Conservation (phyloP, 441 rosid species). For the Populus trichocarpa region DNA sequence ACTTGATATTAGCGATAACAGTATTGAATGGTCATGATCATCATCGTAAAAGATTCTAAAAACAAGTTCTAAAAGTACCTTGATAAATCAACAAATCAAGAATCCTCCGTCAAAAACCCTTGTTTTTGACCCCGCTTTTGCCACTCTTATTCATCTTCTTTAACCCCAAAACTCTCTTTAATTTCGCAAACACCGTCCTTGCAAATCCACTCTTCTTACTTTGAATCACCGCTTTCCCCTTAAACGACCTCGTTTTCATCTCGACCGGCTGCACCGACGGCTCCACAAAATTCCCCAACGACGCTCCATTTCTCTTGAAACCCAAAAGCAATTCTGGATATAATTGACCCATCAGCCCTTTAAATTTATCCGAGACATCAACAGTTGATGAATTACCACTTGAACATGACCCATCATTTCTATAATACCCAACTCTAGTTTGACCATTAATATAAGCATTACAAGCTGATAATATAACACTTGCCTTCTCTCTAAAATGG, state of each 20-base stretch:
- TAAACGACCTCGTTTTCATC: conserved; percentile 3
- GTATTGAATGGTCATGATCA: background rate
- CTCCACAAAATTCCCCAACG: conserved; percentile 23
- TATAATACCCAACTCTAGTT: conserved; percentile 32
- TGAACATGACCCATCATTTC: background rate
- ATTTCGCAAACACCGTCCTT: conserved; percentile 15
- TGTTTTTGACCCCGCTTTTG: conserved; percentile 8
- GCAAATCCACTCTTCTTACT: conserved; percentile 16
- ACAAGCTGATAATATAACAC: conserved; percentile 29
- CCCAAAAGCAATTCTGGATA: conserved; percentile 23
- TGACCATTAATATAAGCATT: conserved; percentile 24
- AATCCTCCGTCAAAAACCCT: conserved; percentile 1
- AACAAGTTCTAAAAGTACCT: background rate
- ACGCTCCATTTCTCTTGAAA: conserved; percentile 31
- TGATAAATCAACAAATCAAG: background rate
- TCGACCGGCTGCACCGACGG: conserved; percentile 8
- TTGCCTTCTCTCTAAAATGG: conserved; percentile 32
- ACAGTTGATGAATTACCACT: background rate
- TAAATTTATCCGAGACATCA: conserved; percentile 30
- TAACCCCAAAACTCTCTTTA: conserved; percentile 33
- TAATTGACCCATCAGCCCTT: conserved; percentile 23
- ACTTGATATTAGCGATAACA: background rate
- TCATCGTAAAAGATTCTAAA: background rate
- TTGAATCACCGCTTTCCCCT: background rate
- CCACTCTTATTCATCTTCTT: conserved; percentile 13